phyloP scores from a whole-genome alignment of 2,329 filamentous ascomycete genomes.

The Teratosphaeriaceae sp. region DNA sequence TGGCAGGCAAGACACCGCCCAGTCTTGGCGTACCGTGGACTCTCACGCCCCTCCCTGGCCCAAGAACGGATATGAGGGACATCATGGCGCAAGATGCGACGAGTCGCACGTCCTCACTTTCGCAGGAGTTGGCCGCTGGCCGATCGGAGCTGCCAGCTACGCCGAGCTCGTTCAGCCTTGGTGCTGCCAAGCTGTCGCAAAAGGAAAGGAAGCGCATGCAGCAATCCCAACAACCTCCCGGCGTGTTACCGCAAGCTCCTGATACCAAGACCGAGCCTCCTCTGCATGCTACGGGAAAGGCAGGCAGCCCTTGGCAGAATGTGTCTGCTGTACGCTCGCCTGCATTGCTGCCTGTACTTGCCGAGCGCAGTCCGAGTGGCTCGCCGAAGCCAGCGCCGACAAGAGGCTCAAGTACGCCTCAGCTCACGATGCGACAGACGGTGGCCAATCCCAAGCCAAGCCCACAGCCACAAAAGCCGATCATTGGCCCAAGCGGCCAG shows the following conservation, averaged over 20 bases:
- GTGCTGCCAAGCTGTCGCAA: conserved; percentile 66
- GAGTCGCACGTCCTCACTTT: conserved; percentile 37
- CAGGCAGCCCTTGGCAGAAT: conserved; percentile 57
- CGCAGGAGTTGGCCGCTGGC: conserved; percentile 32
- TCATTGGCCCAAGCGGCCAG: conserved; percentile 14
- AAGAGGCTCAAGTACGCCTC: conserved; percentile 32
- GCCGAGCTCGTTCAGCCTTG: conserved; percentile 25
- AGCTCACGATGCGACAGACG: conserved; percentile 57
- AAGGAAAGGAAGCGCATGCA: conserved; percentile 85
- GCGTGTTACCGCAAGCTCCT: neutral
- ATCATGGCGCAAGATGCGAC: conserved; percentile 62
- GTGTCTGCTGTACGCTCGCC: conserved; percentile 44
- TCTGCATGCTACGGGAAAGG: neutral
- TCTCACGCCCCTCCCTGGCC: conserved; percentile 46
- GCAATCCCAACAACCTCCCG: conserved; percentile 48
- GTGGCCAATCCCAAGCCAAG: conserved; percentile 40
- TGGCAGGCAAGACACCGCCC: conserved; percentile 18
- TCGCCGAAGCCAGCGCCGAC: conserved; percentile 3
- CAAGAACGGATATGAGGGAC: conserved; percentile 66
- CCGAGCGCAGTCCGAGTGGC: conserved; percentile 12
- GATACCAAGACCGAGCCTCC: neutral
- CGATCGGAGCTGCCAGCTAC: conserved; percentile 10
- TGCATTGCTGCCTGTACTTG: conserved; percentile 46
- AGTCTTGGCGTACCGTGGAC: conserved; percentile 44
- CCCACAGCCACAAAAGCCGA: conserved; percentile 11